Conservation (phyloP, 2,329 filamentous ascomycete genomes). For the Aschersonia sp. region DNA sequence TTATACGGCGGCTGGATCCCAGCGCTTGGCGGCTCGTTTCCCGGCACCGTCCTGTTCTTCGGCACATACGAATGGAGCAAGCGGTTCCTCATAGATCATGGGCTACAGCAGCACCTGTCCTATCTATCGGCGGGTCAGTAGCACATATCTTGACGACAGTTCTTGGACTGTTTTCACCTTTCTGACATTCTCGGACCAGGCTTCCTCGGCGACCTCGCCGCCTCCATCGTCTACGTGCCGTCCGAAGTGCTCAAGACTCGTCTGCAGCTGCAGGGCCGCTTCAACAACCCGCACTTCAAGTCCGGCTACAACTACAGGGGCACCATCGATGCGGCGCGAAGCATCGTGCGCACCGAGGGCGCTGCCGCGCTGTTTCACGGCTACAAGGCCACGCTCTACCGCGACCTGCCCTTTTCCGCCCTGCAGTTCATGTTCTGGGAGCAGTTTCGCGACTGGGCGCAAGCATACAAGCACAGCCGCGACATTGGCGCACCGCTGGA, state of each 20-base stretch:
- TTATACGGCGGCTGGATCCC: constrained; percentile 90
- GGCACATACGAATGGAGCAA: constrained; percentile 95
- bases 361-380: constrained; percentile 80
- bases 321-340: constrained; percentile 70
- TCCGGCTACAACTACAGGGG: constrained; percentile 94
- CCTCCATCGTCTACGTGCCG: constrained; percentile 87
- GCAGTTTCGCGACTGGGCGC: constrained; percentile 74
- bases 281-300: constrained; percentile 87
- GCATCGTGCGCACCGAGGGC: constrained; percentile 74
- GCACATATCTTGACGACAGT: not conserved
- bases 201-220: constrained; percentile 85
- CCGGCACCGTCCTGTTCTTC: constrained; percentile 89
- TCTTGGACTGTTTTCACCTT: not conserved
- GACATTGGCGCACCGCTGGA: constrained; percentile 81
- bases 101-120: constrained; percentile 66
- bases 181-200: constrained; percentile 24
- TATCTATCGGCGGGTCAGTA: constrained; percentile 68
- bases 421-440: constrained; percentile 98
- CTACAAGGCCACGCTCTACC: constrained; percentile 91
- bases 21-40: constrained; percentile 82
- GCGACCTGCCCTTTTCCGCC: constrained; percentile 90
- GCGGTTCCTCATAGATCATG: constrained; percentile 70
- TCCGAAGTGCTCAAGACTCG: constrained; percentile 98
- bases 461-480: constrained; percentile 59
- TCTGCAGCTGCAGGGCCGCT: constrained; percentile 82